phyloP scores from a whole-genome alignment of 164 flowering plant genomes.

The Chimonanthus salicifolius region DNA sequence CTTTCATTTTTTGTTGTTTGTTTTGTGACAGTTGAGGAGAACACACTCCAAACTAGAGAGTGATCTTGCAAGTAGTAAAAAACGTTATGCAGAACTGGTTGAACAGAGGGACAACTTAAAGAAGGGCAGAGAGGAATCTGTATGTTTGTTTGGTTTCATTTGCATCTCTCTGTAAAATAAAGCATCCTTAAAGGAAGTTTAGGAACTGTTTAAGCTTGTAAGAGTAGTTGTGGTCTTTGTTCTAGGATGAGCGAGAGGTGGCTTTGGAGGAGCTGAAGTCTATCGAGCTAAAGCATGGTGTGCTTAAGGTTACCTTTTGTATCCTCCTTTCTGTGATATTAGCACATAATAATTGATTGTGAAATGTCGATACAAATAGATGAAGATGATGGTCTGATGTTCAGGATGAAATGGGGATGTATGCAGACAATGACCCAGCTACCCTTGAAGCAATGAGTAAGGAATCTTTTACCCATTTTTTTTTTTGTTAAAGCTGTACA shows the following conservation, averaged over 20 bases:
- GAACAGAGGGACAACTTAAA: constrained; percentile 53
- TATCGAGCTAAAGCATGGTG: constrained; percentile 56
- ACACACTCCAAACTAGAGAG: constrained; percentile 61
- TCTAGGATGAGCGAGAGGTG: constrained; percentile 78
- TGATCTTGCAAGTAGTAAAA: constrained; percentile 64
- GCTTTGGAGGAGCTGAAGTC: constrained; percentile 63
- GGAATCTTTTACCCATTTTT: constrained; percentile 3
- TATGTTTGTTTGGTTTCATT: constrained; percentile 23
- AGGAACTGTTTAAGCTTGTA: background rate
- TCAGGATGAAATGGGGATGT: constrained; percentile 75
- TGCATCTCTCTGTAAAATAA: background rate
- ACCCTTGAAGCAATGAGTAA: constrained; percentile 84
- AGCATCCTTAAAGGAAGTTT: background rate
- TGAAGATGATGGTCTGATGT: constrained; percentile 11
- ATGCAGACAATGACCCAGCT: constrained; percentile 96
- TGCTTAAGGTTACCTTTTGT: constrained; percentile 50
- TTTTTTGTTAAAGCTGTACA: too few relatives aligned
- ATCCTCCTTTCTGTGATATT: background rate
- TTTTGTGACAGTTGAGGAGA: constrained; percentile 56
- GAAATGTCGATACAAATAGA: background rate
- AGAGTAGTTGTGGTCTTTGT: constrained; percentile 14
- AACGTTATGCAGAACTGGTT: constrained; percentile 50
- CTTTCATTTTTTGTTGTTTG: background rate
- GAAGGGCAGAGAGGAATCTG: constrained; percentile 92
- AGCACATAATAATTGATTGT: background rate